Percentiles rank a stretch among this genome's conserved stretches.
phyloP scores from a whole-genome alignment of 140 eudicot species.

The Cichorium intybus region DNA sequence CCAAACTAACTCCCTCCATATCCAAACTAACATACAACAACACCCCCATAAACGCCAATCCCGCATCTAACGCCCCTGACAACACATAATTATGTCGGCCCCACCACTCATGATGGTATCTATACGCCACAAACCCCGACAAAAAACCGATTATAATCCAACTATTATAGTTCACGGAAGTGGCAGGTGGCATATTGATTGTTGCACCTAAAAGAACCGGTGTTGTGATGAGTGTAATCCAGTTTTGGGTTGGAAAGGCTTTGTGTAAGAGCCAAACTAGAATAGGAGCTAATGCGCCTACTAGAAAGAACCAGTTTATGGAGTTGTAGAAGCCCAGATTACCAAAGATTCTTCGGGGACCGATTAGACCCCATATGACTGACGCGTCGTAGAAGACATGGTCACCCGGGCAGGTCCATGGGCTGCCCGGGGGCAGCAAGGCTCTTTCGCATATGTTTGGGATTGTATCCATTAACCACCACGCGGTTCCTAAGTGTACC shows the following conservation, averaged over 20 bases:
- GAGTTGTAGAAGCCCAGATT: constrained; percentile 61
- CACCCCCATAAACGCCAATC: constrained; percentile 78
- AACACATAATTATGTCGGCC: constrained; percentile 66
- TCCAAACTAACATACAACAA: constrained; percentile 57
- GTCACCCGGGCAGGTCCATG: constrained; percentile 89
- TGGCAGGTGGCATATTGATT: constrained; percentile 78
- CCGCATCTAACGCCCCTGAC: constrained; percentile 85
- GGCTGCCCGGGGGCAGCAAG: constrained; percentile 69
- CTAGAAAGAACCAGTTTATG: constrained; percentile 70
- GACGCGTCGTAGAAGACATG: constrained; percentile 87
- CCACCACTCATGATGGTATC: constrained; percentile 75
- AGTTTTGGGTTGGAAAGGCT: constrained; percentile 59
- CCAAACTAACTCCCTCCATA: constrained; percentile 54
- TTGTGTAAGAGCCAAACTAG: constrained; percentile 57
- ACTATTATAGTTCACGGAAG: constrained; percentile 64
- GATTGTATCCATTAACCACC: constrained; percentile 80
- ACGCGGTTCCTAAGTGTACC: constrained; percentile 68
- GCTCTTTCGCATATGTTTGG: constrained; percentile 66
- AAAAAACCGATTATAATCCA: constrained; percentile 67
- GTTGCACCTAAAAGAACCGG: constrained; percentile 63
- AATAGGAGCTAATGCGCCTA: constrained; percentile 65
- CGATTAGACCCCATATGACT: constrained; percentile 72
- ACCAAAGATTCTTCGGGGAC: constrained; percentile 68
- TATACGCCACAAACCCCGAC: constrained; percentile 64
- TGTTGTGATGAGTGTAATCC: constrained; percentile 50